Evolutionary conservation across 257 asterid genomes (phyloP).

Genomic region (Fraxinus quadrangulata): DNA sequence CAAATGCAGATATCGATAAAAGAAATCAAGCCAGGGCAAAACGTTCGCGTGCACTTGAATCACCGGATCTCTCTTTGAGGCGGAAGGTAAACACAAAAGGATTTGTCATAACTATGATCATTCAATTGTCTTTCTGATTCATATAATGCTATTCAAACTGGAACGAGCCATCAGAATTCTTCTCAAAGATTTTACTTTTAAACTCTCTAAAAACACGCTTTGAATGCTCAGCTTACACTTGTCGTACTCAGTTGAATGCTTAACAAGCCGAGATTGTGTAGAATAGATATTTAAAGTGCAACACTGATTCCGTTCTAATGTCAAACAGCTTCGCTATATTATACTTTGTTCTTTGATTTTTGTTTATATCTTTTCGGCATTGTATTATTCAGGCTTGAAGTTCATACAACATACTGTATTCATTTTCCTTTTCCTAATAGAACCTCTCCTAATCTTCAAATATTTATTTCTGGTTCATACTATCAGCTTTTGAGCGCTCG

Average conservation of each 20-base stretch:
- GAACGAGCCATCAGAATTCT: not conserved
- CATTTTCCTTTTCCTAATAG: not conserved
- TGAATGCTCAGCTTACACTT: not conserved
- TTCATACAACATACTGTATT: too few species aligned
- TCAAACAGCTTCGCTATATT: not conserved
- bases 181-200: not conserved
- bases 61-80: constrained; percentile 73
- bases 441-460: too few species aligned
- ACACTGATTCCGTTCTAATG: not conserved
- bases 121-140: not conserved
- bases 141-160: not conserved
- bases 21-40: constrained; percentile 72
- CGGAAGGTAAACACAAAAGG: constrained; percentile 61
- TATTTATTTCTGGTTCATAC: not conserved
- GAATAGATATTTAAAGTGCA: not conserved
- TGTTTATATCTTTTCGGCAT: not conserved
- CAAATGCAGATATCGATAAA: constrained; percentile 60
- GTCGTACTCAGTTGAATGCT: not conserved
- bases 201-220: not conserved
- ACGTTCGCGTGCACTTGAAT: constrained; percentile 67
- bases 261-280: not conserved
- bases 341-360: not conserved
- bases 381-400: not conserved
- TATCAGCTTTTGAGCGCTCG: constrained; percentile 86
- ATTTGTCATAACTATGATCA: not conserved